Percentiles rank a stretch among this genome's conserved stretches.
phyloP scores from a whole-genome alignment of 2,329 filamentous ascomycete genomes.

The Chaetomium olivaceum region DNA sequence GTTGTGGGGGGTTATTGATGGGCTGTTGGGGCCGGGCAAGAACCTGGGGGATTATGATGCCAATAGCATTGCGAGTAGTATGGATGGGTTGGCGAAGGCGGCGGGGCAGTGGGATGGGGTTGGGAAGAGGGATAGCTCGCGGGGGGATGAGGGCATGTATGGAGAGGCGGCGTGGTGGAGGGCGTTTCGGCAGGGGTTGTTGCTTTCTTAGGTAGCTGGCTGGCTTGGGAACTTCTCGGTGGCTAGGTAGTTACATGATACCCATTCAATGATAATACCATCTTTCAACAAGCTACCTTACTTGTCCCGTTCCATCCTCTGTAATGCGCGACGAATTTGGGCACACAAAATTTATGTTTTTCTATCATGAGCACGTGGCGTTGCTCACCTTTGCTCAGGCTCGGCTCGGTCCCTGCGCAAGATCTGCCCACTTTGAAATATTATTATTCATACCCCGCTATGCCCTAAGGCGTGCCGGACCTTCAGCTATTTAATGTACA shows the following conservation, averaged over 20 bases:
- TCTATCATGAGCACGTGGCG: too few species aligned
- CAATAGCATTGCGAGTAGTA: neutral
- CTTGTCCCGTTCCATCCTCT: neutral
- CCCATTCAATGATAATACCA: neutral
- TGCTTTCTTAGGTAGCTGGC: constrained; percentile 4
- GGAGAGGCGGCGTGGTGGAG: constrained; percentile 6
- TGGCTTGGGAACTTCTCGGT: neutral
- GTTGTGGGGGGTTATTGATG: constrained; percentile 21
- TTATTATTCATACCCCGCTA: too few species aligned
- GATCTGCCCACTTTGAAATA: too few species aligned
- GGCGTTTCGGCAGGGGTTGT: constrained; percentile 8
- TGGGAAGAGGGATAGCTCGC: neutral
- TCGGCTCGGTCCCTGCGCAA: too few species aligned
- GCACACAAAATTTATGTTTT: too few species aligned
- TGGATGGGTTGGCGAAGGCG: neutral
- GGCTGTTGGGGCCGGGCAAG: constrained; percentile 2
- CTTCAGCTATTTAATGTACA: too few species aligned
- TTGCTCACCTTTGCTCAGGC: too few species aligned
- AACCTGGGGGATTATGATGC: neutral
- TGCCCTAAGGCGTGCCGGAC: too few species aligned
- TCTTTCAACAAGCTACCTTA: neutral
- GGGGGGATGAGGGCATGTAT: neutral
- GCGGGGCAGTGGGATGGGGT: neutral
- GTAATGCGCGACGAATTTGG: too few species aligned
- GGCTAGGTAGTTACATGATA: neutral